Evolutionary conservation across 2,329 filamentous ascomycete genomes (phyloP), one percentile per base, ranked within the genome.

Genomic region (Xylogone sp.): DNA sequence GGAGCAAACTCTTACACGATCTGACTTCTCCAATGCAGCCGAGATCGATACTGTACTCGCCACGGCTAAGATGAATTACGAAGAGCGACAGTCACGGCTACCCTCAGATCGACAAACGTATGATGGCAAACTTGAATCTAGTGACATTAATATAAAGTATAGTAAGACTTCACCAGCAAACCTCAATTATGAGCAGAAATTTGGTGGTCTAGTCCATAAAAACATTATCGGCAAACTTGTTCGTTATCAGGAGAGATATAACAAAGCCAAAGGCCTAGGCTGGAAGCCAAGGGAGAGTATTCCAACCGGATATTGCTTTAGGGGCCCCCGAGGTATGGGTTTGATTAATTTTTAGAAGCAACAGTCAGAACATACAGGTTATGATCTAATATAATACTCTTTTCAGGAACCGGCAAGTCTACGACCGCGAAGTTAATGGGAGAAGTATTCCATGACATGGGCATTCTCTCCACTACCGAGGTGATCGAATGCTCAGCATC

Each of bases 391-490:
- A n/a, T n/a, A n/a, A n/a, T n/a, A n/a, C n/a, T n/a, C 34, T 50
- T 53, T 51, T 50, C 45, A 78, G 78, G 79, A 0, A 90, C 87
- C 0, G 88, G 87, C 0, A 91, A 91, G 61, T 90, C 87, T 0
- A 84, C 83, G 0, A 89, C 78, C 0, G 88, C 88, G 0, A 71
- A 77, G n/a, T 87, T 84, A 54, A 88, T 92, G 76, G 87, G 87
- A 3, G 79, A 88, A 55, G 73, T 92, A 0, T 92, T 82, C 61
- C 91, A 88, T 60, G 83, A 91, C 58, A 81, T 90, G 75, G 86
- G 86, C 0, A 79, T 91, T 29, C 69, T 92, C 0, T 68, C 79
- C 0, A 72, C 72, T 0, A 75, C 74, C 0, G 78, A 84, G 21
- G 83, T 90, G 0, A 64, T 83, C 0, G 84, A 90, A 49, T 80